Base-by-base conservation (phyloP, 1,284 basidiomycete species). In the Cutaneotrichosporon arboriforme region DNA sequence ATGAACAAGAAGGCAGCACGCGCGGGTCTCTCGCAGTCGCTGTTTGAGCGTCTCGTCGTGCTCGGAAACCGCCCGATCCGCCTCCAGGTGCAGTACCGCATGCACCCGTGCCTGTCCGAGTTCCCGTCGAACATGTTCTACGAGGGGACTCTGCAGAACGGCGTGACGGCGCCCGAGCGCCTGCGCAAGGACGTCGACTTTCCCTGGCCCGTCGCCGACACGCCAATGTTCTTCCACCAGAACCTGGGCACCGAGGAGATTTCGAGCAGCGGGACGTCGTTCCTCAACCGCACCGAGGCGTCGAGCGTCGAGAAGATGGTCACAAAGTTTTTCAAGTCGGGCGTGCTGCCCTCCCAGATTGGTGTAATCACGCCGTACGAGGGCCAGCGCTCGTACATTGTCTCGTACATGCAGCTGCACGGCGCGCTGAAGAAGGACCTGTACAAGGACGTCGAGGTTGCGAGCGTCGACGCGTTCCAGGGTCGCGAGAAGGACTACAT, bases 51-150 rank as follows among this genome's bases (percentile, higher is more conserved):
- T 36, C 84, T 99, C 47, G 92, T 98, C 61, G 81, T 97, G 46
- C 85, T 98, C 51, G 87, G 88, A 44, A 98, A 98, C 75, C 84
- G 91, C 21, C 96, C 96, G 17, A 98, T 98, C 67, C 91, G 96
- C 58, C 82, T 99, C 34, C 92, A 98, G 77, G 96, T 99, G 41
- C 96, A 99, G 76, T 99, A 99, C 72, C 93, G 96, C 73, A 98
- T 98, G 96, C 96, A 98, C 73, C 96, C 96, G 14, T 97, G 94
- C 74, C 80, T 98, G 44, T 97, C 96, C 45, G 93, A 98, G 75
- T 99, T 98, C 78, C 94, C 96, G 1, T 96, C 91, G 58, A 98
- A 98, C 77, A 97, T 98, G 94, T 98, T 98, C 78, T 99, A 99
- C 77, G 96, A 99, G 74, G 96, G 96, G 18, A 96, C 93, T 0